These are phyloP conservation scores for Alternaria burnsii DNA, from an alignment of 2,329 filamentous ascomycete genomes.

Conservation along the genomic window DNA sequence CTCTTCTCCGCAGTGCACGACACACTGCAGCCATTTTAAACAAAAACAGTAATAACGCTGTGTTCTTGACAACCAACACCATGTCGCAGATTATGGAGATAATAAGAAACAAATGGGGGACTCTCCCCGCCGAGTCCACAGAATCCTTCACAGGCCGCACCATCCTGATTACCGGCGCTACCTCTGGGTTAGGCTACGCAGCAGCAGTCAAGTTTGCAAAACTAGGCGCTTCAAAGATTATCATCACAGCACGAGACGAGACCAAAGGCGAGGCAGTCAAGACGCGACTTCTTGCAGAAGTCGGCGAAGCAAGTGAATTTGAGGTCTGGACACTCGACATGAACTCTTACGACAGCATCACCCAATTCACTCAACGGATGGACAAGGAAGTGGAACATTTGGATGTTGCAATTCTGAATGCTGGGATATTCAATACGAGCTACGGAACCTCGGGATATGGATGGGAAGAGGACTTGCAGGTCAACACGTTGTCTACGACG, in stretches of 20 bases:
- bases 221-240: neutral
- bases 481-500: neutral
- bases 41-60: too few relatives aligned
- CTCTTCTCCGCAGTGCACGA: neutral
- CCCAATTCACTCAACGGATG: neutral
- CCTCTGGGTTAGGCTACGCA: neutral
- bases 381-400: too few relatives aligned
- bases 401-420: too few relatives aligned
- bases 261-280: too few relatives aligned
- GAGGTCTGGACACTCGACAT: conserved; percentile 5
- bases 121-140: neutral
- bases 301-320: neutral
- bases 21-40: neutral
- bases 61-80: neutral
- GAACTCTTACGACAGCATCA: neutral
- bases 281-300: neutral
- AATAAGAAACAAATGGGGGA: neutral
- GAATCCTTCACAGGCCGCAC: neutral
- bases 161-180: neutral
- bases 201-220: neutral
- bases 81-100: neutral
- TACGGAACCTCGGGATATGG: too few relatives aligned
- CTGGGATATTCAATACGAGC: too few relatives aligned
- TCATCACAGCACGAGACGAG: neutral
- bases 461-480: neutral